Percentiles rank a stretch among this genome's conserved stretches.
These are phyloP conservation scores for Tulasnella sp. DNA, from an alignment of 768 basidiomycete genomes.

Conservation along the genomic window DNA sequence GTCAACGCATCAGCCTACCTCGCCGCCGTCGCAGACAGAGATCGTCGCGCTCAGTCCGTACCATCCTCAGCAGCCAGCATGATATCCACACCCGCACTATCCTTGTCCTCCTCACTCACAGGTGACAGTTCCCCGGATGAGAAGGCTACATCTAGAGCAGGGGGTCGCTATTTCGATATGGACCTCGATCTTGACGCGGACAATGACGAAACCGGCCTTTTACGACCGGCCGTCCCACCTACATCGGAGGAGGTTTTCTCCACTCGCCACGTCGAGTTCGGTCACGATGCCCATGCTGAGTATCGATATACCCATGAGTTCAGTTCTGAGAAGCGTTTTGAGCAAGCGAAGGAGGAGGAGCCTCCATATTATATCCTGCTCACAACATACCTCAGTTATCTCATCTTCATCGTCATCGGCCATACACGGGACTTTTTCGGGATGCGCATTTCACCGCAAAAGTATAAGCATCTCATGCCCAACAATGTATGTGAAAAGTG, in stretches of 20 bases:
- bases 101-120: slow-evolving; percentile 57
- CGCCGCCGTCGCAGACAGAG: slow-evolving; percentile 54
- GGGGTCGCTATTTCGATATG: not conserved
- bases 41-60: slow-evolving; percentile 39
- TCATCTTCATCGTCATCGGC: slow-evolving; percentile 83
- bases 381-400: slow-evolving; percentile 86
- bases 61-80: slow-evolving; percentile 29
- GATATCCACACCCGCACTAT: slow-evolving; percentile 43
- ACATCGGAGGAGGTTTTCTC: slow-evolving; percentile 70
- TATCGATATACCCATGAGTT: slow-evolving; percentile 63
- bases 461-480: slow-evolving; percentile 76
- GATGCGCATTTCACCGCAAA: slow-evolving; percentile 58
- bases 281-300: slow-evolving; percentile 70
- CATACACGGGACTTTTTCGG: slow-evolving; percentile 94
- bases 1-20: slow-evolving; percentile 48
- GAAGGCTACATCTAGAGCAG: not conserved
- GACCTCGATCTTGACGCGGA: slow-evolving; percentile 9
- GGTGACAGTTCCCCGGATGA: slow-evolving; percentile 30
- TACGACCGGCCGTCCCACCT: slow-evolving; percentile 54
- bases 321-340: slow-evolving; percentile 37
- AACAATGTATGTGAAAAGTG: slow-evolving; percentile 65
- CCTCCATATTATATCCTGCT: slow-evolving; percentile 89
- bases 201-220: slow-evolving; percentile 38
- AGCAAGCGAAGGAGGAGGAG: slow-evolving; percentile 57
- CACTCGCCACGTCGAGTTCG: slow-evolving; percentile 84